A percentile compares a stretch with the other conserved stretches of the same genome.
phyloP scores from a whole-genome alignment of 257 asterid species.

The Solanum bulbocastanum region DNA sequence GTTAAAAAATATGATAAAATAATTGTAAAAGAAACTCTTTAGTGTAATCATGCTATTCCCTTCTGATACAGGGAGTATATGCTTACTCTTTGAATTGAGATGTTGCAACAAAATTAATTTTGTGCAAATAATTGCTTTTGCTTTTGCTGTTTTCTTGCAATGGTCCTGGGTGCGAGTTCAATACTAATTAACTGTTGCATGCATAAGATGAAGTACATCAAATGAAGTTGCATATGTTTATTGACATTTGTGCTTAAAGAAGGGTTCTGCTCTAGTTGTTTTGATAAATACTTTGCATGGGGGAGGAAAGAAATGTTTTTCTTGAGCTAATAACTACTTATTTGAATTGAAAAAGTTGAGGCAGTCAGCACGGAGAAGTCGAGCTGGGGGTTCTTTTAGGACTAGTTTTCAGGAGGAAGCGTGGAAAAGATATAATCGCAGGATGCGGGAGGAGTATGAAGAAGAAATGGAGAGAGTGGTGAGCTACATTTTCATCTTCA shows the following conservation, averaged over 20 bases:
- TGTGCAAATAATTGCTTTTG: neutral
- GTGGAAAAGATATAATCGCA: slow-evolving; percentile 67
- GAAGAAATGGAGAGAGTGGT: slow-evolving; percentile 99
- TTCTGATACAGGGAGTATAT: neutral
- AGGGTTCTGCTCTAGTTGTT: neutral
- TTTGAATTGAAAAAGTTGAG: slow-evolving; percentile 50
- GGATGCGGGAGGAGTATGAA: slow-evolving; percentile 90
- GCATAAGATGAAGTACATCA: neutral
- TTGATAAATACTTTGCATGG: neutral
- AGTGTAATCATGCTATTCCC: neutral
- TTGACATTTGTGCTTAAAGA: neutral
- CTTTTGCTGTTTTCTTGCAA: neutral
- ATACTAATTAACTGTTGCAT: neutral
- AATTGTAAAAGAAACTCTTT: neutral
- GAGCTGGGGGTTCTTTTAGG: slow-evolving; percentile 40
- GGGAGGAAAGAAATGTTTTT: neutral
- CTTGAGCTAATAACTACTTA: slow-evolving; percentile 24
- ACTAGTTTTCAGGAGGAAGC: slow-evolving; percentile 67
- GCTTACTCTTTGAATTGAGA: neutral
- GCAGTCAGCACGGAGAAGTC: slow-evolving; percentile 59
- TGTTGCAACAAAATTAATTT: neutral
- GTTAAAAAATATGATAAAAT: neutral
- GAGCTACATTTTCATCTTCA: slow-evolving; percentile 14
- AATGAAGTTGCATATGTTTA: neutral
- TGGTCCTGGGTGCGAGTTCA: neutral